Base-by-base conservation (phyloP, 129 eudicot genomes). In the Centrapalus pauciflorus region DNA sequence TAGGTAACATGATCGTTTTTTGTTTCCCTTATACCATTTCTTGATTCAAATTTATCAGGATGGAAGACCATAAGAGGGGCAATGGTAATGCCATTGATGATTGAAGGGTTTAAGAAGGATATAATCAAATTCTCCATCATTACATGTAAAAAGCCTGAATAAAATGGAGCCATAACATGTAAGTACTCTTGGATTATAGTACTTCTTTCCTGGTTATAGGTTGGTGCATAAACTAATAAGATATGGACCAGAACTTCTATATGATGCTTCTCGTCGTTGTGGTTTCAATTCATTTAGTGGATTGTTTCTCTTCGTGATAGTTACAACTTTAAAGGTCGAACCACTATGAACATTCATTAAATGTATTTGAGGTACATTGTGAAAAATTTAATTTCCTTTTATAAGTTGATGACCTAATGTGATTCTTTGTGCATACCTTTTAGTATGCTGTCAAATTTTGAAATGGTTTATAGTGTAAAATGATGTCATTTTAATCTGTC, bases 1-100 rank as follows among this genome's bases (percentile, higher is more conserved):
- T 46, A 2, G 21, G 40, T 24, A 34, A 32, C 10, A 28, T 14
- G 40, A 14, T 20, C 3, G 23, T 0, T 23, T 55, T 61, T 1
- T 2, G 2, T 50, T 1, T 35, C 34, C 17, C 8, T 72, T 14
- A 38, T 13, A 28, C 1, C 17, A 8, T 5, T 9, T 26, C 2
- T 35, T 35, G 9, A 26, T 75, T 69, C 14, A 37, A 46, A 24
- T 61, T 41, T 52, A 55, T 70, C 70, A 91, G 96, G 97, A 56
- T 90, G 95, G 96, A 90, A 87, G 80, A 84, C 97, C 0, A 87
- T 87, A 61, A 84, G 68, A 77, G 97, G 90, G 25, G 94, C 96
- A 12, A 24, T 90, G 74, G 94, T 67, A 35, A 90, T 90, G 97
- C 97, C 97, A 43, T 55, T 81, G 79, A 90, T 90, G 97, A 85